Base-by-base conservation (phyloP, 2,329 filamentous ascomycete genomes). In the Cercospora brassicicola region DNA sequence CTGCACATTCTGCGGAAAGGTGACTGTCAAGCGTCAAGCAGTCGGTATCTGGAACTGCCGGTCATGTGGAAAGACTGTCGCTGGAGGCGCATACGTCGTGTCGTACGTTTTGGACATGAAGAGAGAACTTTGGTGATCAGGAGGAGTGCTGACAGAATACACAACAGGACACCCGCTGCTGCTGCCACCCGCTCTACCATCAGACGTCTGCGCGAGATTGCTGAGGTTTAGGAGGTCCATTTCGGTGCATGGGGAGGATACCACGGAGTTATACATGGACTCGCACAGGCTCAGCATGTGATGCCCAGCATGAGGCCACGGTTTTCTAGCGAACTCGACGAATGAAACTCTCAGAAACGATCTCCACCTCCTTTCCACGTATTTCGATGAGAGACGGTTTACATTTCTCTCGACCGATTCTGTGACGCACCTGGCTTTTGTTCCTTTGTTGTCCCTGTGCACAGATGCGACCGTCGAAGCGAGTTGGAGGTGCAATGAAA, bases 1-100 rank as follows among this genome's bases (percentile, higher is more conserved):
- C 82, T 98, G 94, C 90, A 94, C 94, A 76, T 99, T 98, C 91
- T 97, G 93, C 89, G 94, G 94, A 82, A 98, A 98, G 91, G 90
- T 89, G 82, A 91, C 90, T 36, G 78, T 80, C 72, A 80, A 80
- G 88, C 90, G 94, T 81, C 87, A 93, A 81, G 90, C 92, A 73
- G 92, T 94, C 78, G 94, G 94, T 79, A 97, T 97, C 88, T 97
- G 94, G 94, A 88, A 94, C 84, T 99, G 95, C 92, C 91, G 89
- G 84, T 88, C 90, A 71, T 98, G 95, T 91, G 90, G 92, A 84
- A 97, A 97, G 91, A 92, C 90, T 80, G 88, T 94, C 77, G 94
- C 92, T 79, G 92, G 92, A 84, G 92, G 94, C 85, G 95, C 94
- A 80, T 98, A 96, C 89, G 91, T 89, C 79, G 91, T 98, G 83